phyloP scores from a whole-genome alignment of 1,284 basidiomycete genomes.

The Microbotryomycetes sp. region DNA sequence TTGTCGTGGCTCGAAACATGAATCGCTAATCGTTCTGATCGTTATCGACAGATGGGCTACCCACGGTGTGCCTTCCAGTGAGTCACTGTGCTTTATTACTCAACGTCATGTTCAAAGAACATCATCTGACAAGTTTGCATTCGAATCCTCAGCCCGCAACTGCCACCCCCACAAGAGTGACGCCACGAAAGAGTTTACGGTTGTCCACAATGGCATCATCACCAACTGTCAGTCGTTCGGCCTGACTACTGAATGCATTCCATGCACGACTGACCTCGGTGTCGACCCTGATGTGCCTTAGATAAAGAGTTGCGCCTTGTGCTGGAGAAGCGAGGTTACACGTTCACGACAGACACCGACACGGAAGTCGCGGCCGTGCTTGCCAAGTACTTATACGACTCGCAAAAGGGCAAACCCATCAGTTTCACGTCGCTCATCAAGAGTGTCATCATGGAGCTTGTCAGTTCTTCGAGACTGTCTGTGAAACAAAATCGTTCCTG shows the following conservation, averaged over 20 bases:
- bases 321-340: slow-evolving; percentile 91
- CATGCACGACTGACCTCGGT: neutral
- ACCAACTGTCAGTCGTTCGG: slow-evolving; percentile 65
- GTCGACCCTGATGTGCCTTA: slow-evolving; percentile 10
- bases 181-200: slow-evolving; percentile 70
- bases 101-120: neutral
- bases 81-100: neutral
- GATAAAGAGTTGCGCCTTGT: slow-evolving; percentile 79
- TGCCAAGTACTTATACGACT: slow-evolving; percentile 94
- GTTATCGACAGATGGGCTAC: slow-evolving; percentile 83
- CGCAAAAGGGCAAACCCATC: slow-evolving; percentile 77
- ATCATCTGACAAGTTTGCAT: neutral
- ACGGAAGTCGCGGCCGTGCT: slow-evolving; percentile 96
- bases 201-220: slow-evolving; percentile 99
- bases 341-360: slow-evolving; percentile 93
- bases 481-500: neutral
- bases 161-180: slow-evolving; percentile 95
- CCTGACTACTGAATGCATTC: neutral
- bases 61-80: slow-evolving; percentile 64
- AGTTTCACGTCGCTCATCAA: slow-evolving; percentile 91
- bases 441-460: slow-evolving; percentile 90
- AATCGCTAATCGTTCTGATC: neutral
- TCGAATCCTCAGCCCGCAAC: slow-evolving; percentile 60
- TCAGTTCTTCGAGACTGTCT: slow-evolving; percentile 34
- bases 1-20: neutral